These are phyloP conservation scores for Hanseniaspora jakobsenii DNA, from an alignment of 805 yeast genomes.

Conservation along the genomic window DNA sequence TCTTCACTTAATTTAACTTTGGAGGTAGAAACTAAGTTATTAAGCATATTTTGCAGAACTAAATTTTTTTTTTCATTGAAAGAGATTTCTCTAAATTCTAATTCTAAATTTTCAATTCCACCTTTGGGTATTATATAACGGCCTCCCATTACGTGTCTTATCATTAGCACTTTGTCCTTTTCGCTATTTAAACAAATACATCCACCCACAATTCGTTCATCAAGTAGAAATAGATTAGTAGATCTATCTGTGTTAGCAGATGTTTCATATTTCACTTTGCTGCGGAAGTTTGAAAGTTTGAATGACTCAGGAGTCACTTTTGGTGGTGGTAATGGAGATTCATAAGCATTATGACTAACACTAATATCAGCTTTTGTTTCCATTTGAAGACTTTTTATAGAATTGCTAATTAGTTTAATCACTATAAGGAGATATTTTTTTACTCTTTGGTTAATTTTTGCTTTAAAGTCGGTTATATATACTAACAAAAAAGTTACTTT, in stretches of 20 bases:
- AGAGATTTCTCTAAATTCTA: conserved; percentile 21
- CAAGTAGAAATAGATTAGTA: conserved; percentile 22
- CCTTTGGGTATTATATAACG: conserved; percentile 93
- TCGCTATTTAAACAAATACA: conserved; percentile 58
- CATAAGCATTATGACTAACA: too few relatives aligned
- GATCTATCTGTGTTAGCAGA: conserved; percentile 12
- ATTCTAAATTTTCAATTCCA: conserved; percentile 80
- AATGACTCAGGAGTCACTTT: too few relatives aligned
- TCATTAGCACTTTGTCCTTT: conserved; percentile 56
- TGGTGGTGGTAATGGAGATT: too few relatives aligned
- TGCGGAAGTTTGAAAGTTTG: too few relatives aligned
- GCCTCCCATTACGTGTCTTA: conserved; percentile 41
- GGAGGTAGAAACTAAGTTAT: neutral
- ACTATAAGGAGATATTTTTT: too few relatives aligned
- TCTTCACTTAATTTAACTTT: neutral
- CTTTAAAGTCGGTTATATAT: too few relatives aligned
- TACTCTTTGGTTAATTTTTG: too few relatives aligned
- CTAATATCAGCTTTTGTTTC: too few relatives aligned
- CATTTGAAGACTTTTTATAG: too few relatives aligned
- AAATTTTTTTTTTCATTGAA: conserved; percentile 19
- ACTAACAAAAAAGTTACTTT: too few relatives aligned
- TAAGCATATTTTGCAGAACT: neutral
- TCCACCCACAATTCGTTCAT: conserved; percentile 78
- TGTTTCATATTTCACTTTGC: too few relatives aligned
- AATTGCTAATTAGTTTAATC: too few relatives aligned